Percentiles rank a stretch among this genome's conserved stretches.
Conservation (phyloP, 2,329 filamentous ascomycete species). For the Ophiostoma populinum region DNA sequence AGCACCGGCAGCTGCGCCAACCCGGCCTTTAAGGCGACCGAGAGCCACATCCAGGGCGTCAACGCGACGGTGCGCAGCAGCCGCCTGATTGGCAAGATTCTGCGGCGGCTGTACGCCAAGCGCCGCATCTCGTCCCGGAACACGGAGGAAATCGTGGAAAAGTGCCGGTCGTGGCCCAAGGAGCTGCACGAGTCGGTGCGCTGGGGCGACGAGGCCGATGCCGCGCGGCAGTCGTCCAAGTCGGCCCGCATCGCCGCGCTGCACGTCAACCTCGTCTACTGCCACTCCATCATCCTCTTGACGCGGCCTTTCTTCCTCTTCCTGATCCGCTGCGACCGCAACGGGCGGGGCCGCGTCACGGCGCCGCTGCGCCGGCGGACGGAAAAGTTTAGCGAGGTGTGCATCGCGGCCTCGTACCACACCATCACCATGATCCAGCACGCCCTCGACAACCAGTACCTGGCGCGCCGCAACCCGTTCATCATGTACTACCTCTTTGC, state of each 20-base stretch:
- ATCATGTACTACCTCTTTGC: conserved; percentile 42
- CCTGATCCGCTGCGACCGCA: conserved; percentile 24
- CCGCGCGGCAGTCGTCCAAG: no score
- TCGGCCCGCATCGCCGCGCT: conserved; percentile 36
- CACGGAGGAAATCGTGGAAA: conserved; percentile 38
- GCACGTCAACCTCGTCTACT: conserved; percentile 43
- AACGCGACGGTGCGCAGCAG: conserved; percentile 40
- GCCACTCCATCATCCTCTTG: conserved; percentile 44
- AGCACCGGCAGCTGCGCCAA: not conserved
- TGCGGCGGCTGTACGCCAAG: conserved; percentile 42
- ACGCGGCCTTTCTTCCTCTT: conserved; percentile 47
- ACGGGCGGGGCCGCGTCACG: conserved; percentile 12
- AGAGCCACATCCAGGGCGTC: conserved; percentile 20
- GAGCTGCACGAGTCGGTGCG: conserved; percentile 30
- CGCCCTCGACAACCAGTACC: conserved; percentile 25
- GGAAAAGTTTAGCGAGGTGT: conserved; percentile 29
- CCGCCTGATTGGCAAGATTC: conserved; percentile 37
- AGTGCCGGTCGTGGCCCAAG: conserved; percentile 33
- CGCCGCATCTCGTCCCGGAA: conserved; percentile 38
- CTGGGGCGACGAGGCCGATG: no score
- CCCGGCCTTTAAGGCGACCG: not conserved
- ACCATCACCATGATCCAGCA: conserved; percentile 29
- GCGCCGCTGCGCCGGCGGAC: conserved; percentile 17
- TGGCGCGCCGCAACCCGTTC: conserved; percentile 37
- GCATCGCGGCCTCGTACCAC: conserved; percentile 31